A percentile compares a stretch with the other conserved stretches of the same genome.
Evolutionary conservation across 495 filamentous ascomycete species (phyloP).

Genomic region (Aspergillus hancockii): DNA sequence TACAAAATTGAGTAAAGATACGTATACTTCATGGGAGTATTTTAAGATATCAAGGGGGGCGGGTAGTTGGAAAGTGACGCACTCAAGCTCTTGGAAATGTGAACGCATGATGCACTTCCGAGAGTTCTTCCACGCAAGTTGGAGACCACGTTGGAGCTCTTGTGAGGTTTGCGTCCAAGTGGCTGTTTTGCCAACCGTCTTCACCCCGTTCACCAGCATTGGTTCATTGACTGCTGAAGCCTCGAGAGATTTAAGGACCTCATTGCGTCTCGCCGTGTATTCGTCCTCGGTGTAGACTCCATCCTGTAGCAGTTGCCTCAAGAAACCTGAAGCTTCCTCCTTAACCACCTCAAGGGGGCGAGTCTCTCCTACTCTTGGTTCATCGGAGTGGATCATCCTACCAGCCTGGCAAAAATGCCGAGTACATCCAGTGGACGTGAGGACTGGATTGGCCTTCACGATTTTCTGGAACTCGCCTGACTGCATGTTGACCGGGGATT

Average conservation of each 20-base stretch:
- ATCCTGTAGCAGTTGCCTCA: constrained; percentile 6
- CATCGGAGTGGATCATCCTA: constrained; percentile 3
- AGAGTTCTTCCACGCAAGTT: constrained; percentile 6
- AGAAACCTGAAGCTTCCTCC: constrained; percentile 4
- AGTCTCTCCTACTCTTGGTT: constrained; percentile 5
- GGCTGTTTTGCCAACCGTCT: constrained; percentile 2
- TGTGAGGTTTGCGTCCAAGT: constrained; percentile 1
- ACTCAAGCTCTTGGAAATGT: constrained; percentile 4
- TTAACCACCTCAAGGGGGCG: neutral
- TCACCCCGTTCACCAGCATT: neutral
- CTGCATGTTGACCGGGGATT: neutral
- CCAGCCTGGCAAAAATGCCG: constrained; percentile 5
- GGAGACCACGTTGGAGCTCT: constrained; percentile 3
- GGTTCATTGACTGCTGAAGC: neutral
- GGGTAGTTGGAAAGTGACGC: neutral
- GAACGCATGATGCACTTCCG: constrained; percentile 10
- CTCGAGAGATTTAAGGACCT: constrained; percentile 2
- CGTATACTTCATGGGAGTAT: too few relatives aligned
- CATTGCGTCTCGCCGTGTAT: neutral
- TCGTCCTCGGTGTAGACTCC: constrained; percentile 2
- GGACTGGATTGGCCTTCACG: neutral
- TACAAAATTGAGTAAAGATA: neutral
- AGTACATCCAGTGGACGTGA: constrained; percentile 4
- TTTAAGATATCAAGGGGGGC: too few relatives aligned
- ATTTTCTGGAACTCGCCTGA: constrained; percentile 1